Percentiles rank a stretch among this genome's conserved stretches.
These are phyloP conservation scores for Chaetothyriales sp. DNA, from an alignment of 2,329 filamentous ascomycete genomes.

Conservation along the genomic window DNA sequence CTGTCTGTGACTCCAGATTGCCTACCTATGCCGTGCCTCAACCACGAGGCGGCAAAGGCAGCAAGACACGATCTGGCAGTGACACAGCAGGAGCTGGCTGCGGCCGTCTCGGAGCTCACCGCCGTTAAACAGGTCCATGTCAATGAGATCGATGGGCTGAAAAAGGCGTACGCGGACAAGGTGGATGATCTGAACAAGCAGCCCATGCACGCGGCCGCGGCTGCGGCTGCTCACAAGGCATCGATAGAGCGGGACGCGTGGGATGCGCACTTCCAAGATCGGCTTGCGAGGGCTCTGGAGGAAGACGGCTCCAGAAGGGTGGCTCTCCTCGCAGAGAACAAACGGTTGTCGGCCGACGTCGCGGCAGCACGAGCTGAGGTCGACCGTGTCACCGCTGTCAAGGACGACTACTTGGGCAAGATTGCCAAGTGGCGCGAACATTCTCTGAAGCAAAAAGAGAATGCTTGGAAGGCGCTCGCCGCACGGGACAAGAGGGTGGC, in stretches of 20 bases:
- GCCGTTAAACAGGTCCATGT: background rate
- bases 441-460: background rate
- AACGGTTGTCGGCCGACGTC: background rate
- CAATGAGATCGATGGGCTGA: background rate
- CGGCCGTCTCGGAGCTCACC: background rate
- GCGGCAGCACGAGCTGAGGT: background rate
- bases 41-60: background rate
- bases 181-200: background rate
- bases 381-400: background rate
- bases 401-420: background rate
- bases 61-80: background rate
- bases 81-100: background rate
- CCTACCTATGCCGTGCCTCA: background rate
- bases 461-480: background rate
- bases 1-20: background rate
- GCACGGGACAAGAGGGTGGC: background rate
- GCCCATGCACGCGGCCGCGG: too few relatives aligned
- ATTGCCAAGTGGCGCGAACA: background rate
- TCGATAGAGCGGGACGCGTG: background rate
- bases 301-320: background rate
- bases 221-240: background rate
- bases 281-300: background rate
- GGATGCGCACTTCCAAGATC: background rate
- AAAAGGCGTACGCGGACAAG: background rate
- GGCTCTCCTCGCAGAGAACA: background rate